phyloP scores from a whole-genome alignment of 306 rosid species.

The Medicago arabica region DNA sequence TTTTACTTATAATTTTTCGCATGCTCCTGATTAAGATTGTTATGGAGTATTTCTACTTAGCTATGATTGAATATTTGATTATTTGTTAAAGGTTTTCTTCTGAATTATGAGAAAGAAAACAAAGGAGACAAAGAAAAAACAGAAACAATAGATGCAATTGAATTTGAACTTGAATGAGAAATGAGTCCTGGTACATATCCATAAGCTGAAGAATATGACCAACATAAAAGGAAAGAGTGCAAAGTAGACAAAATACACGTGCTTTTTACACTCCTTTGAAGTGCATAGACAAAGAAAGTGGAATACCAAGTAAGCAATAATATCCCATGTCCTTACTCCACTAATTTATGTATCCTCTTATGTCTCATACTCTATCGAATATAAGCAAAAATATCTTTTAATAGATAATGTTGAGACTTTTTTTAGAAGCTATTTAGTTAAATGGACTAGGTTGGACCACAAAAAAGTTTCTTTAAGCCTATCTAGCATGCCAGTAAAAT shows the following conservation, averaged over 20 bases:
- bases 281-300: conserved; percentile 61
- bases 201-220: neutral
- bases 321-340: conserved; percentile 41
- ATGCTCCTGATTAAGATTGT: no score
- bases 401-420: no score
- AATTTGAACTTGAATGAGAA: conserved; percentile 11
- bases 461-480: no score
- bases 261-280: conserved; percentile 42
- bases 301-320: conserved; percentile 56
- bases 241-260: conserved; percentile 13
- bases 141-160: neutral
- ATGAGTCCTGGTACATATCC: neutral
- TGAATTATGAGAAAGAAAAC: neutral
- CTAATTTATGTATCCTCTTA: neutral
- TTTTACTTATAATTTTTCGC: no score
- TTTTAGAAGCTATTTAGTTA: no score
- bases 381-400: no score
- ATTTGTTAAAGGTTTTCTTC: no score
- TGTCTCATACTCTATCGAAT: neutral
- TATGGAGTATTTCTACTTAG: no score
- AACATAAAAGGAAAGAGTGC: conserved; percentile 7
- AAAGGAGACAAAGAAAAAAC: conserved; percentile 11
- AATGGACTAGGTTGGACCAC: no score
- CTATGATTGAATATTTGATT: no score
- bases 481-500: no score